Evolutionary conservation across 306 rosid genomes (phyloP).

Genomic region (Cicer chorassanicum): DNA sequence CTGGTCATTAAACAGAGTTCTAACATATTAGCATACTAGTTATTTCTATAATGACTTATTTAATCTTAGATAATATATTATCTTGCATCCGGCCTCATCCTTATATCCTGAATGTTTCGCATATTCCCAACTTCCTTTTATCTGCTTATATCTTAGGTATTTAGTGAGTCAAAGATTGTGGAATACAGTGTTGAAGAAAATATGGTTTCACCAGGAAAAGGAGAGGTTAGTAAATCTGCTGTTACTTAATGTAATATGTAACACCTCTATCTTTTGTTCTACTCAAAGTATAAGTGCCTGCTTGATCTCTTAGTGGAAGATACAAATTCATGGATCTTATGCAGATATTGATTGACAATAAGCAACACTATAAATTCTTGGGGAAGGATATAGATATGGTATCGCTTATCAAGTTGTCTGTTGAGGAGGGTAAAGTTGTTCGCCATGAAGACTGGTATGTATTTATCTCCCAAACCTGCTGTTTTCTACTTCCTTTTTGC

Average conservation of each 20-base stretch:
- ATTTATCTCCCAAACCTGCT: background rate
- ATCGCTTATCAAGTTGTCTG: conserved; percentile 74
- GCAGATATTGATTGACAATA: conserved; percentile 71
- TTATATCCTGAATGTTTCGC: conserved; percentile 28
- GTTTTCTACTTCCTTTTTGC: conserved; percentile 1
- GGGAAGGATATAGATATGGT: conserved; percentile 74
- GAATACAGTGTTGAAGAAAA: conserved; percentile 70
- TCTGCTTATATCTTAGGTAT: conserved; percentile 54
- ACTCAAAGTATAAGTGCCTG: background rate
- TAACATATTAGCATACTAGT: background rate
- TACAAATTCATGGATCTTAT: conserved; percentile 38
- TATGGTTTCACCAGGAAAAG: conserved; percentile 66
- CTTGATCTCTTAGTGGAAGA: conserved; percentile 38
- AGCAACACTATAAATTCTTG: conserved; percentile 70
- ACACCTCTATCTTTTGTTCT: conserved; percentile 8
- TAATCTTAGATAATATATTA: background rate
- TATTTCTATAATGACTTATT: conserved; percentile 13
- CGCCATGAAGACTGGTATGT: conserved; percentile 90
- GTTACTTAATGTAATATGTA: conserved; percentile 17
- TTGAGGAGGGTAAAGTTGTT: conserved; percentile 71
- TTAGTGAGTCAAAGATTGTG: conserved; percentile 80
- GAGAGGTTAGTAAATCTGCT: conserved; percentile 64
- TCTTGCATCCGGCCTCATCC: background rate
- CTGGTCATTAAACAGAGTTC: no score
- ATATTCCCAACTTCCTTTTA: conserved; percentile 9